Base-by-base conservation (phyloP, 352 stramenopile genomes). In the Thraustotheca clavata region DNA sequence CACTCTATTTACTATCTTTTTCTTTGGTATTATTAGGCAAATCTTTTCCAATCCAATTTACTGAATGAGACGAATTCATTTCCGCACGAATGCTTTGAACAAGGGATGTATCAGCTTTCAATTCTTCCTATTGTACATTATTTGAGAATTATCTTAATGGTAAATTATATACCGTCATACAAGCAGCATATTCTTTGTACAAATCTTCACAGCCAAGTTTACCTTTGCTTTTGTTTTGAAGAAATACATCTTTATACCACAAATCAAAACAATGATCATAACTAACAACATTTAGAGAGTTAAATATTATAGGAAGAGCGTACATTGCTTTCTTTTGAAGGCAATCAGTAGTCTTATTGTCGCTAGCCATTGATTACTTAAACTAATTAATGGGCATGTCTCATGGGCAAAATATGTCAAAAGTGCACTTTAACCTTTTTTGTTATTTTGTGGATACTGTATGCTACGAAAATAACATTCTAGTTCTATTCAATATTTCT, bases 221-320 rank as follows among this genome's bases (percentile, higher is more conserved):
- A 54, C 80, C 80, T 33, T 85, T 50, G 33, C 79, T 82, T 60
- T 89, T 91, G 43, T 88, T 72, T 73, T 89, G 80, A 20, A 94
- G 70, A 62, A 94, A 94, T 29, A 91, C 74, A 35, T 91, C 73
- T 48, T 81, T 88, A 71, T 91, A 94, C 84, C 84, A 94, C 70
- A 79, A 74, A 63, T 94, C 84, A 72, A 94, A 94, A 75, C 84
- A 94, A 61, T 91, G 79, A 66, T 94, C 84, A 65, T 87, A 86
- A 18, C 49, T 67, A 46, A n/a, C 7, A 43, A 2, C 2, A 52
- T 9, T 2, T 2, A n/a, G n/a, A n/a, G 11, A 14, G 34, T 52
- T 14, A 52, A 18, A 14, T 14, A 24, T 9, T 11, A 52, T 1
- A 2, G 43, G 11, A 2, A 24, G 43, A 8, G 7, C 43, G n/a